Percentiles rank a stretch among this genome's conserved stretches.
Evolutionary conservation across 2,329 filamentous ascomycete genomes (phyloP).

Genomic region (Xylariaceae sp.): DNA sequence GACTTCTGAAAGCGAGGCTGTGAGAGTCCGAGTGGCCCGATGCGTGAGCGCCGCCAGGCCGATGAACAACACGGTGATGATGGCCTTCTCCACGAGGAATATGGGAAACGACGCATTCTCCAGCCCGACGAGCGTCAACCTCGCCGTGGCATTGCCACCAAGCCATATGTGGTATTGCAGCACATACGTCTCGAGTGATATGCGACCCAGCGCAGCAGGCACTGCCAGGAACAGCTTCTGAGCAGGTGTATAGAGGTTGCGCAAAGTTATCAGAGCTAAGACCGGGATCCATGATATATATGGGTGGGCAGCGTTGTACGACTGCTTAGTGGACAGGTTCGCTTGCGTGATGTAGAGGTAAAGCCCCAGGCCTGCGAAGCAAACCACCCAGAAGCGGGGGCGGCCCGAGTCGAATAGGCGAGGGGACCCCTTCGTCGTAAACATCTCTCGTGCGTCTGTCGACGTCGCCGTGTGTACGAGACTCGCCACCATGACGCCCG

Average conservation of each 20-base stretch:
- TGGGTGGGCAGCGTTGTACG: slow-evolving; percentile 48
- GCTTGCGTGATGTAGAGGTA: slow-evolving; percentile 32
- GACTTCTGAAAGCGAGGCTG: slow-evolving; percentile 15
- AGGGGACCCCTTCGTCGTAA: slow-evolving; percentile 13
- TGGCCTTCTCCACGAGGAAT: slow-evolving; percentile 20
- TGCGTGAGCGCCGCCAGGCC: slow-evolving; percentile 22
- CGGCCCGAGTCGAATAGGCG: slow-evolving; percentile 7
- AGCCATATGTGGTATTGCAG: slow-evolving; percentile 59
- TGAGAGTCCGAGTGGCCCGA: slow-evolving; percentile 19
- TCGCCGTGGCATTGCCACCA: slow-evolving; percentile 50
- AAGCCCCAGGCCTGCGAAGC: slow-evolving; percentile 25
- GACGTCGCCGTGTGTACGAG: slow-evolving; percentile 31
- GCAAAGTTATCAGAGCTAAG: slow-evolving; percentile 44
- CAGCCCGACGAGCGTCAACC: slow-evolving; percentile 33
- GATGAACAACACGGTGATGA: slow-evolving; percentile 26
- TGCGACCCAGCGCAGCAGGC: slow-evolving; percentile 50
- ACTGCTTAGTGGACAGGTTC: slow-evolving; percentile 27
- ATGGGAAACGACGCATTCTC: slow-evolving; percentile 16
- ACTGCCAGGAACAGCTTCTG: slow-evolving; percentile 39
- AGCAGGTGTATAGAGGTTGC: slow-evolving; percentile 41
- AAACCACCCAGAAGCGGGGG: slow-evolving; percentile 13
- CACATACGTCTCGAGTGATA: slow-evolving; percentile 54
- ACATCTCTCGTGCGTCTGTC: slow-evolving; percentile 17
- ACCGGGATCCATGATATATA: slow-evolving; percentile 50
- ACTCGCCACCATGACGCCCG: slow-evolving; percentile 48